Evolutionary conservation across 192 early-diverging fungal genomes (phyloP), one percentile per base, ranked within the genome.

Genomic region (Backusella westeae): DNA sequence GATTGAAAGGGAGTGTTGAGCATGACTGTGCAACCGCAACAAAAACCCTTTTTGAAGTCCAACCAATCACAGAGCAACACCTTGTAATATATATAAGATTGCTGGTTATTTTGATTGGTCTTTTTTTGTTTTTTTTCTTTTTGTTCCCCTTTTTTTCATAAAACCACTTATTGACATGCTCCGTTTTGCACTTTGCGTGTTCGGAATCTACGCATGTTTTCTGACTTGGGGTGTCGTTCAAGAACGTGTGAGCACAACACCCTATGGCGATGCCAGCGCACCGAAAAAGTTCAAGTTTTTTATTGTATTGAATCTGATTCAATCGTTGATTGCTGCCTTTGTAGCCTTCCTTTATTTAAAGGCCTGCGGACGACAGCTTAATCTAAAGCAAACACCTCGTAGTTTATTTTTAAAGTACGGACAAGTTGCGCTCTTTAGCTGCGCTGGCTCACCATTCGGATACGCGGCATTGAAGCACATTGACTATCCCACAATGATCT

Each of bases 401-500:
- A 38, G 74, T 3, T 75, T 94, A 1, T 42, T 88, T 35, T 68
- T 83, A 44, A 88, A 91, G 71, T 96, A 96, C 76, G 78, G 92
- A 35, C 93, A 93, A 71, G 89, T 96, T 17, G 89, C 96, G 9
- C 74, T 97, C 14, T 80, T 95, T 59, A 87, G 84, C 71, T 93
- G 92, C 23, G 80, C 89, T 7, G 95, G 92, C 7, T 92, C 95
- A 5, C 95, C 93, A 6, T 98, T 99, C 80, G 96, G 96, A 6
- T 99, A 98, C 87, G 94, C 92, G 35, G 88, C 96, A 41, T 84
- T 99, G 52, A 90, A 92, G 46, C 94, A 98, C 80, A 95, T 99
- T 74, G 96, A 99, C 84, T 99, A 98, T 82, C 97, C 96, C 34
- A 98, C 98, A 10, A 91, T 98, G 90, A 97, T 98, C 49, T 84